Evolutionary conservation across 1,284 basidiomycete genomes (phyloP).

Genomic region (Wallemia ichthyophaga): DNA sequence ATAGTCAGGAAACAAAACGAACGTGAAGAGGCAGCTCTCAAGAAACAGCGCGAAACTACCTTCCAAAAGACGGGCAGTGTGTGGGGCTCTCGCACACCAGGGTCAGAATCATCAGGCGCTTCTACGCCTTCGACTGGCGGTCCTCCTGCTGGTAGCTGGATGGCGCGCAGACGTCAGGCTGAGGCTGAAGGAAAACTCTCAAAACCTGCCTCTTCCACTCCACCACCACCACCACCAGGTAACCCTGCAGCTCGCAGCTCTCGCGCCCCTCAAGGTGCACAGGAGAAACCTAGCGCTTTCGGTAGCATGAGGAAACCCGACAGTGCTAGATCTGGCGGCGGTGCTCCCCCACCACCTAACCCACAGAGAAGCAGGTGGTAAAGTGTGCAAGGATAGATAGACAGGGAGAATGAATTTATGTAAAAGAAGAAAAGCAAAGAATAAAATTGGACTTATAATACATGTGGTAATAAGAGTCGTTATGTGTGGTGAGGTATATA

Average conservation of each 20-base stretch:
- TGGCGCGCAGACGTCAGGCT: background rate
- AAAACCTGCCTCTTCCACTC: background rate
- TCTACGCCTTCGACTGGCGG: background rate
- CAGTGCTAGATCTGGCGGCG: background rate
- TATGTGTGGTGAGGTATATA: background rate
- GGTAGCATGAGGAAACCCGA: background rate
- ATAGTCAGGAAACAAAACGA: background rate
- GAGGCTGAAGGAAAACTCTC: background rate
- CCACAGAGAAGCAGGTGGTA: background rate
- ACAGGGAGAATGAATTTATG: background rate
- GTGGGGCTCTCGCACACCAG: background rate
- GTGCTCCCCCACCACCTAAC: background rate
- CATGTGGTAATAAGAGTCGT: too few species aligned
- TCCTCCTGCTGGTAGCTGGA: background rate
- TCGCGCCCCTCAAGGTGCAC: too few species aligned
- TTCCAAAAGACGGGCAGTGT: background rate
- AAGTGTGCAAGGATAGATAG: background rate
- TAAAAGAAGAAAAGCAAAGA: background rate
- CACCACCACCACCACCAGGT: background rate
- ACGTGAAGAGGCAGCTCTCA: background rate
- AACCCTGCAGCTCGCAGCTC: too few species aligned
- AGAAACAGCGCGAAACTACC: background rate
- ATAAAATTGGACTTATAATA: too few species aligned
- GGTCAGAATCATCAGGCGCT: background rate
- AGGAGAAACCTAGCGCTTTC: background rate